phyloP scores from a whole-genome alignment of 192 early-diverging fungal genomes.

The Lunasporangiospora selenospora region DNA sequence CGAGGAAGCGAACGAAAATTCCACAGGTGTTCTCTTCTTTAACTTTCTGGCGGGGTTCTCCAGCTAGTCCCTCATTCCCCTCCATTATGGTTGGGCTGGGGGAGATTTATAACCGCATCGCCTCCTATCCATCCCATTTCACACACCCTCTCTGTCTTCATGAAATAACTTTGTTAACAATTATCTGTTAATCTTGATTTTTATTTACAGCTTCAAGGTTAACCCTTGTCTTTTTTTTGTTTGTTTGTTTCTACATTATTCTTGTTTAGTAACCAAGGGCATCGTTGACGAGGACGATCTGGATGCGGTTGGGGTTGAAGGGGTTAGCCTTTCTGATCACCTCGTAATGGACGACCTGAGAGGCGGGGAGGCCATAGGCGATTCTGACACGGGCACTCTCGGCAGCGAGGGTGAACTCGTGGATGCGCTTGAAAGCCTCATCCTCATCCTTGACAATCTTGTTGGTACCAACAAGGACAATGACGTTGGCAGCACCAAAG shows the following conservation, averaged over 20 bases:
- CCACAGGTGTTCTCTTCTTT: too few species aligned
- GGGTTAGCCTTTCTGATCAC: constrained; percentile 21
- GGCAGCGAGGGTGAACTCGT: constrained; percentile 27
- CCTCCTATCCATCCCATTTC: constrained; percentile 2
- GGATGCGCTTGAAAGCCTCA: constrained; percentile 28
- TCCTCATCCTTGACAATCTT: constrained; percentile 51
- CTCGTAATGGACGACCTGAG: constrained; percentile 22
- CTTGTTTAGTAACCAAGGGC: constrained; percentile 31
- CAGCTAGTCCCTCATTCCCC: too few species aligned
- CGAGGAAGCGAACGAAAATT: too few species aligned
- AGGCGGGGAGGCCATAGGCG: constrained; percentile 36
- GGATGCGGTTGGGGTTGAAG: constrained; percentile 43
- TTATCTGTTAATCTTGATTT: too few species aligned
- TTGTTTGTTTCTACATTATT: background rate
- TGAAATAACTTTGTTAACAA: too few species aligned
- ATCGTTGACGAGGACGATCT: constrained; percentile 35
- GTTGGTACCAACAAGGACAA: constrained; percentile 46
- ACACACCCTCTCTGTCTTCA: too few species aligned
- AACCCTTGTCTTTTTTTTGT: background rate
- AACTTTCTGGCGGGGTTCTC: too few species aligned
- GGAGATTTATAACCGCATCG: background rate
- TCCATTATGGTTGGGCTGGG: background rate
- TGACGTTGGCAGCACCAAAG: constrained; percentile 35
- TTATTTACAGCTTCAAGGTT: background rate
- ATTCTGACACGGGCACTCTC: constrained; percentile 47